These are phyloP conservation scores for Cryptococcus sp. DNA, from an alignment of 1,284 basidiomycete species.

Conservation along the genomic window DNA sequence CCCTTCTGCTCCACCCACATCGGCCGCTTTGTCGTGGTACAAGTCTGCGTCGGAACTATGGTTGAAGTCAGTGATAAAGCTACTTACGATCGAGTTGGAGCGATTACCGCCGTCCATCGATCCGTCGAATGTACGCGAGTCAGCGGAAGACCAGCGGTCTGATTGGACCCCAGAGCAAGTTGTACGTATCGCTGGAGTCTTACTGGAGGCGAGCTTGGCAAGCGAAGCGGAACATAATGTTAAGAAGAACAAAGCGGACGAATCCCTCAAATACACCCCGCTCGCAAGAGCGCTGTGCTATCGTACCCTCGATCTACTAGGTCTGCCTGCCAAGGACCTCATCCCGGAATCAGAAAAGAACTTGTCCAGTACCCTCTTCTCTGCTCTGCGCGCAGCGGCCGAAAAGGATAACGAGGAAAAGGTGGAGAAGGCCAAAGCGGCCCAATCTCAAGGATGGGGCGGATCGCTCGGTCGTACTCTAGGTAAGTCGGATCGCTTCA, in stretches of 20 bases:
- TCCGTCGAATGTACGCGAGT: conserved; percentile 26
- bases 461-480: conserved; percentile 54
- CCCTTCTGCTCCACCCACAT: conserved; percentile 17
- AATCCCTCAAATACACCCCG: conserved; percentile 48
- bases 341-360: conserved; percentile 49
- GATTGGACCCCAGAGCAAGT: conserved; percentile 36
- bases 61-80: conserved; percentile 39
- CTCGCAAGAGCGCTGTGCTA: conserved; percentile 47
- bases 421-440: conserved; percentile 50
- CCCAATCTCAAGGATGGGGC: conserved; percentile 55
- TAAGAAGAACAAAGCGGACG: conserved; percentile 24
- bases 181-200: conserved; percentile 30
- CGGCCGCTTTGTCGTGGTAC: conserved; percentile 27
- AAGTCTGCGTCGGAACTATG: conserved; percentile 27
- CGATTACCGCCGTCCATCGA: conserved; percentile 37
- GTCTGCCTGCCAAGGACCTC: conserved; percentile 37
- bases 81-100: conserved; percentile 38
- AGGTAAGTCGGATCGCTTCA: conserved; percentile 19
- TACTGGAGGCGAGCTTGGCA: conserved; percentile 45
- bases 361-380: conserved; percentile 51
- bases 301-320: conserved; percentile 44
- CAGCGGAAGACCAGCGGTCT: conserved; percentile 29
- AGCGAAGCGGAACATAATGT: conserved; percentile 15
- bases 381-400: conserved; percentile 43
- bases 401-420: conserved; percentile 29